Evolutionary conservation across 495 filamentous ascomycete genomes (phyloP).

Genomic region (Pseudomonodictys pantanalensis): DNA sequence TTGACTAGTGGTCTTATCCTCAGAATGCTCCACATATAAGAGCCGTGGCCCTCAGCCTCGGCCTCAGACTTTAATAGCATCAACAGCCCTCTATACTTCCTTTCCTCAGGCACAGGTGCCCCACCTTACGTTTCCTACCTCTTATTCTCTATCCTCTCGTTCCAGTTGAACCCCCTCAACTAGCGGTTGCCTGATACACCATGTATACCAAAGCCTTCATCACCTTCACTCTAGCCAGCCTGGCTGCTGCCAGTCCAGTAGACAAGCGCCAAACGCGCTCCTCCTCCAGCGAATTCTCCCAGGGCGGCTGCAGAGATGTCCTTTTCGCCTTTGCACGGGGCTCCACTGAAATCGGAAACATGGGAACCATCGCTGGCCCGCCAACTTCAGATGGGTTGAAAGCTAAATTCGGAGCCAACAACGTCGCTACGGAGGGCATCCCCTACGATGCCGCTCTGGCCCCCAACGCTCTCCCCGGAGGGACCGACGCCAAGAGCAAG

Average conservation of each 20-base stretch:
- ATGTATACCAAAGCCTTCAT: constrained; percentile 25
- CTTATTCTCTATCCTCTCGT: background rate
- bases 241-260: constrained; percentile 8
- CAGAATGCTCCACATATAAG: constrained; percentile 4
- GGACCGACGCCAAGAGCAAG: constrained; percentile 45
- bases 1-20: too few relatives aligned
- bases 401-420: constrained; percentile 40
- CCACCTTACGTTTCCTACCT: constrained; percentile 1
- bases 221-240: background rate
- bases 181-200: background rate
- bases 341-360: constrained; percentile 52
- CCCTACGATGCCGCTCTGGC: constrained; percentile 39
- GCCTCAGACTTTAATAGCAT: background rate
- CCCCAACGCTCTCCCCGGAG: constrained; percentile 39
- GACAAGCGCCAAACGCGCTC: constrained; percentile 28
- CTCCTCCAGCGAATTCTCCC: constrained; percentile 47
- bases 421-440: constrained; percentile 40
- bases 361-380: constrained; percentile 48
- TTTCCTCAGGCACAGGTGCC: constrained; percentile 1
- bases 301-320: constrained; percentile 46
- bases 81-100: background rate
- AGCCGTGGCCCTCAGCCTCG: background rate
- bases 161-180: background rate
- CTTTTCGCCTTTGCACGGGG: constrained; percentile 55
- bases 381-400: constrained; percentile 43